Percentiles rank a stretch among this genome's conserved stretches.
Conservation (phyloP, 257 asterid genomes). For the Solanum rostratum region DNA sequence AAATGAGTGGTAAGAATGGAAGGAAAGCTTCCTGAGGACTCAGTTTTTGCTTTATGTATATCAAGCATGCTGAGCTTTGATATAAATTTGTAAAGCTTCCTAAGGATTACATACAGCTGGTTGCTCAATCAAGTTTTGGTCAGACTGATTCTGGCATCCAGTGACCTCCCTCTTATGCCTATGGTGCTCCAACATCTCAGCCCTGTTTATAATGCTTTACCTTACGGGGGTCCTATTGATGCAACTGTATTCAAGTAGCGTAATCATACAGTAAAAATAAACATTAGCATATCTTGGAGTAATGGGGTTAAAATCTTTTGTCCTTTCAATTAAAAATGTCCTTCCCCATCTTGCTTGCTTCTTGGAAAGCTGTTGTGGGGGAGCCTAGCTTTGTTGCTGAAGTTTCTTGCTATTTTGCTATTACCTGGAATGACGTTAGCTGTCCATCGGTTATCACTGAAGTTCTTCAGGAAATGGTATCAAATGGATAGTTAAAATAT, state of each 20-base stretch:
- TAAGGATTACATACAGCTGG: background rate
- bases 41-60: background rate
- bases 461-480: background rate
- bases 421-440: background rate
- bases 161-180: conserved; percentile 16
- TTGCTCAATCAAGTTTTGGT: conserved; percentile 14
- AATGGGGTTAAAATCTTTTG: no score
- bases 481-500: background rate
- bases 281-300: background rate
- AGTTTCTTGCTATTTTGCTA: background rate
- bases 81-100: background rate
- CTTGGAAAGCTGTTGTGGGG: background rate
- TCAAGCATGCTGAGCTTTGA: background rate
- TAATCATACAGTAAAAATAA: background rate
- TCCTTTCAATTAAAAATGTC: background rate
- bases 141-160: conserved; percentile 21
- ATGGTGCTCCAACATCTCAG: conserved; percentile 21
- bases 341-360: background rate
- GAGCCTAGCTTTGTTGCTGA: background rate
- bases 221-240: conserved; percentile 21
- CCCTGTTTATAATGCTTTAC: conserved; percentile 14
- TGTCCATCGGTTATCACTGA: background rate
- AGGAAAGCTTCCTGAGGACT: background rate
- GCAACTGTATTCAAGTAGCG: background rate
- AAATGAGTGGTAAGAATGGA: background rate